Conservation (phyloP, 2,329 filamentous ascomycete genomes). For the Thermomyces lanuginosus region DNA sequence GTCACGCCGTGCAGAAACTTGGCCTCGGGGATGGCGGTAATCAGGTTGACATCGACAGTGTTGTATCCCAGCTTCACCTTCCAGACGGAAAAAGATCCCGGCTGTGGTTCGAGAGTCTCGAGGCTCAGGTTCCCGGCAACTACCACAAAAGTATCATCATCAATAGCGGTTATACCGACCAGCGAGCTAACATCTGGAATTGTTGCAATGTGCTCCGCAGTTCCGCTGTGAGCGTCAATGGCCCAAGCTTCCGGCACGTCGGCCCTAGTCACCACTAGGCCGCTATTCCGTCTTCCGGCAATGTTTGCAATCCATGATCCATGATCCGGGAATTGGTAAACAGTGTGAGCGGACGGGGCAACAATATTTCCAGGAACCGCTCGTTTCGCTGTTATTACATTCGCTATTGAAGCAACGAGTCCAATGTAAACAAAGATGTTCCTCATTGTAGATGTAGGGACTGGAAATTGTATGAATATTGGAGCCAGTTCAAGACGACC, state of each 20-base stretch:
- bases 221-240: conserved; percentile 4
- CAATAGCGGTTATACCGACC: conserved; percentile 8
- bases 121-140: conserved; percentile 6
- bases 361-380: not conserved
- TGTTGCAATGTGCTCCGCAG: conserved; percentile 5
- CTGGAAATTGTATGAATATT: too few species aligned
- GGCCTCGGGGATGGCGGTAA: conserved; percentile 7
- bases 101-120: conserved; percentile 2
- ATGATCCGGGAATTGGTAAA: conserved; percentile 12
- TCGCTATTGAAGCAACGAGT: not conserved
- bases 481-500: too few species aligned
- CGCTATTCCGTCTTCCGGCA: conserved; percentile 15
- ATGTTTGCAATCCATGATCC: conserved; percentile 21
- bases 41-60: conserved; percentile 1
- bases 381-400: not conserved
- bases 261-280: conserved; percentile 15
- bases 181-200: conserved; percentile 6
- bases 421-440: conserved; percentile 3
- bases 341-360: conserved; percentile 3
- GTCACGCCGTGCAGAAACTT: conserved; percentile 8
- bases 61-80: conserved; percentile 6
- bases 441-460: too few species aligned
- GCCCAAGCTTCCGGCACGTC: conserved; percentile 9
- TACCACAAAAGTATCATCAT: conserved; percentile 8
- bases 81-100: conserved; percentile 8